Conservation (phyloP, 73 alveolate species). For the Diophrys sp. region DNA sequence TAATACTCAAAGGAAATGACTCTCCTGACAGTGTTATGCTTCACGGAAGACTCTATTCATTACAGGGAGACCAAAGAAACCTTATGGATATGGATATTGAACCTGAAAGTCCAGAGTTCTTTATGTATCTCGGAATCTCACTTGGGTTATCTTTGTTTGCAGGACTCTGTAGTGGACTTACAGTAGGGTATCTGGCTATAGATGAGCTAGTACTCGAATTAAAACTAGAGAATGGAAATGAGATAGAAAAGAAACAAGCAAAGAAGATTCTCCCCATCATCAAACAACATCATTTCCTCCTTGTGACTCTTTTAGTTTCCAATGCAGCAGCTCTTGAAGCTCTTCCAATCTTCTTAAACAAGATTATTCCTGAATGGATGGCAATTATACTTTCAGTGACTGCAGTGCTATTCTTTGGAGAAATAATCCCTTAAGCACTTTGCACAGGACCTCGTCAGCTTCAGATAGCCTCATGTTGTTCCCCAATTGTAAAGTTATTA, state of each 20-base stretch:
- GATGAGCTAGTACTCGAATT: conserved; percentile 86
- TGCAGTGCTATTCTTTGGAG: conserved; percentile 90
- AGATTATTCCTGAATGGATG: conserved; percentile 79
- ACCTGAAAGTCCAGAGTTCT: background rate
- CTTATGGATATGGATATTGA: background rate
- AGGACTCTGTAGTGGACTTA: conserved; percentile 28
- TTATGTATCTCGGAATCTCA: conserved; percentile 3
- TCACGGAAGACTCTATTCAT: background rate
- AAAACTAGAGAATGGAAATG: conserved; percentile 79
- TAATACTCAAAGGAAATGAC: no score
- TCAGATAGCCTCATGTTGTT: conserved; percentile 78
- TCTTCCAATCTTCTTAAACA: conserved; percentile 87
- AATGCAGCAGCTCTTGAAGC: conserved; percentile 96
- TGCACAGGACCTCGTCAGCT: conserved; percentile 97
- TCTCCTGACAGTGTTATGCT: no score
- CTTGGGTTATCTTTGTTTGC: conserved; percentile 77
- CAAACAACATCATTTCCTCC: conserved; percentile 87
- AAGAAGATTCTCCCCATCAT: conserved; percentile 69
- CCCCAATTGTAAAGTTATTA: conserved; percentile 81
- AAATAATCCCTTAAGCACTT: conserved; percentile 93
- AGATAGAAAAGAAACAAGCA: conserved; percentile 68
- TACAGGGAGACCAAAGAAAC: background rate
- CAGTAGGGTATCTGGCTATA: conserved; percentile 89
- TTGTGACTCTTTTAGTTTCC: conserved; percentile 89
- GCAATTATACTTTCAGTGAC: conserved; percentile 90